Base-by-base conservation (phyloP, 768 basidiomycete genomes). In the Mrakia blollopis region DNA sequence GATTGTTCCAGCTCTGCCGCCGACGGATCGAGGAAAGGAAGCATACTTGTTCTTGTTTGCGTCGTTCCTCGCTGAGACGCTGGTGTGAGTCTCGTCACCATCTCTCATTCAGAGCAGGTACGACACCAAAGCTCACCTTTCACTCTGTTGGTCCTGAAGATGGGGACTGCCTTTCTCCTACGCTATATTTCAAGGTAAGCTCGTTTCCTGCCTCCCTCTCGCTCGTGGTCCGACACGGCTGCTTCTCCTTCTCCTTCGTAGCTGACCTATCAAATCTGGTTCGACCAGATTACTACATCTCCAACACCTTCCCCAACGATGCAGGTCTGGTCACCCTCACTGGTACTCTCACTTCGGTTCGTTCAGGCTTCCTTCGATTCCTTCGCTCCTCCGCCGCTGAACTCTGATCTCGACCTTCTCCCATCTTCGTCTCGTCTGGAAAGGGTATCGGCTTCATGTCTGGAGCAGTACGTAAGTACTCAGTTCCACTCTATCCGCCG, bases 21-120 rank as follows among this genome's bases (percentile, higher is more conserved):
- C 57, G 25, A 28, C 28, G 13, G 57, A 57, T 18, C 25, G 57
- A 57, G 57, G 57, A 13, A 7, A n/a, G 14, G 25, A n/a, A n/a
- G 57, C 57, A 5, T 57, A 57, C 57, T n/a, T 57, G 7, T 57
- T 57, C 28, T n/a, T 57, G 1, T 57, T 57, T 9, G 25, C 25
- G n/a, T 57, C 57, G 5, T 57, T 57, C 57, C 23, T 57, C 8
- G 57, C 57, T 13, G 57, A 57, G 57, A 57, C 57, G 57, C 57
- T 57, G 57, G 57, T 57, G 57, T 57, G 57, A 57, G 57, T 57
- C 57, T 52, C 50, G n/a, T n/a, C n/a, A n/a, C n/a, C n/a, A n/a
- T n/a, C n/a, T n/a, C n/a, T n/a, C n/a, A n/a, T n/a, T n/a, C n/a
- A n/a, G n/a, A n/a, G n/a, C n/a, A n/a, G n/a, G n/a, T n/a, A n/a